A percentile compares a stretch with the other conserved stretches of the same genome.
These are phyloP conservation scores for Lentinula sp. DNA, from an alignment of 768 basidiomycete species.

Conservation along the genomic window DNA sequence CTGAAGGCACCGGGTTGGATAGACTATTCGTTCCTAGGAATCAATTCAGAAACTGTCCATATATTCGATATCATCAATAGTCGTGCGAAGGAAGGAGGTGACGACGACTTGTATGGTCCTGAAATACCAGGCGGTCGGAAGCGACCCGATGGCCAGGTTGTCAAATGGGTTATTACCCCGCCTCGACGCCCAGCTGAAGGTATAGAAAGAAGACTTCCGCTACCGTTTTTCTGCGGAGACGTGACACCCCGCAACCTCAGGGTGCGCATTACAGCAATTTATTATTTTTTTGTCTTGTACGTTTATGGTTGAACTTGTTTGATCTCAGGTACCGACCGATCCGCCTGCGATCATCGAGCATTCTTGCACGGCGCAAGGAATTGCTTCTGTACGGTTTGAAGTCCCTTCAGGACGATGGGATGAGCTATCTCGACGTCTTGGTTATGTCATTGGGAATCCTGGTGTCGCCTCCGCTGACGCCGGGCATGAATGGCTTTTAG, in stretches of 20 bases:
- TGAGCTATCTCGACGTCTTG: conserved; percentile 30
- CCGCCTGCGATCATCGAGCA: conserved; percentile 44
- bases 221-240: conserved; percentile 76
- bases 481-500: conserved; percentile 36
- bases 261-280: conserved; percentile 28
- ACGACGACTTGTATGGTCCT: conserved; percentile 31
- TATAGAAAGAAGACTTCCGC: conserved; percentile 19
- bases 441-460: conserved; percentile 38
- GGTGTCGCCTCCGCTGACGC: conserved; percentile 21
- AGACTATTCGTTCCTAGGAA: conserved; percentile 59
- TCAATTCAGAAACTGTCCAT: conserved; percentile 28
- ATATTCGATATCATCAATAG: conserved; percentile 51
- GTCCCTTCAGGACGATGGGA: conserved; percentile 22
- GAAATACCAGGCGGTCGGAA: conserved; percentile 51
- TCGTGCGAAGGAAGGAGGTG: conserved; percentile 34
- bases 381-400: conserved; percentile 45
- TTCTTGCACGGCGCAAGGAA: conserved; percentile 39
- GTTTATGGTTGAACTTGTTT: neutral
- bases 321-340: conserved; percentile 40
- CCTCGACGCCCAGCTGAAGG: conserved; percentile 18
- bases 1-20: conserved; percentile 56
- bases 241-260: conserved; percentile 54
- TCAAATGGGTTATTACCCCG: conserved; percentile 54
- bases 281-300: neutral
- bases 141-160: conserved; percentile 44